Conservation (phyloP, 2,329 filamentous ascomycete genomes). For the Amylocarpus encephaloides region DNA sequence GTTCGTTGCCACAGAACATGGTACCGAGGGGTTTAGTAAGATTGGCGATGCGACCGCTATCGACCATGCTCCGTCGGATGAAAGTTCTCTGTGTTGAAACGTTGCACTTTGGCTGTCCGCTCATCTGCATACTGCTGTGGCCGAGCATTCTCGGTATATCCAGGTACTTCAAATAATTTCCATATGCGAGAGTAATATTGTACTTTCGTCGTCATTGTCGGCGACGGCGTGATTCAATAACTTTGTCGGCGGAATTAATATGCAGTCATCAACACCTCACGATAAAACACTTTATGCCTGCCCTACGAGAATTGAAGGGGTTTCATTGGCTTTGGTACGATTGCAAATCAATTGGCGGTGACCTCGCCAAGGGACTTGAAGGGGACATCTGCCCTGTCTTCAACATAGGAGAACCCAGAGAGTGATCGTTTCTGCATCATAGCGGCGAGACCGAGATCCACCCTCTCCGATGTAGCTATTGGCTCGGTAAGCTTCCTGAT, state of each 20-base stretch:
- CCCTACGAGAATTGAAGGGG: conserved; percentile 4
- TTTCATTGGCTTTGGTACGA: conserved; percentile 9
- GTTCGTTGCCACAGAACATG: no score
- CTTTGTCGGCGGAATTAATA: conserved; percentile 5
- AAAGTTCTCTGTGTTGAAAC: conserved; percentile 12
- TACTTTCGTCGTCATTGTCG: conserved; percentile 2
- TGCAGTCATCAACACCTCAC: conserved; percentile 12
- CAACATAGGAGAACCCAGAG: not conserved
- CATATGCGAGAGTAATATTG: not conserved
- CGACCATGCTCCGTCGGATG: conserved; percentile 8
- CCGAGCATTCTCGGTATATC: not conserved
- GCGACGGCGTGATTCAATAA: conserved; percentile 7
- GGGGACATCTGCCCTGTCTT: not conserved
- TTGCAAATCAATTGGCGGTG: conserved; percentile 12
- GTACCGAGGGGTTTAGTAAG: not conserved
- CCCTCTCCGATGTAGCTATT: not conserved
- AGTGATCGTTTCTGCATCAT: conserved; percentile 7
- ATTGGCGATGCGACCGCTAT: not conserved
- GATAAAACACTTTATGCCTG: conserved; percentile 5
- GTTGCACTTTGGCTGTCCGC: conserved; percentile 4
- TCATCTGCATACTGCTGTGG: conserved; percentile 11
- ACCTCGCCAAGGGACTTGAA: conserved; percentile 4
- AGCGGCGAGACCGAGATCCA: conserved; percentile 12
- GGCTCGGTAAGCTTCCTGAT: conserved; percentile 4
- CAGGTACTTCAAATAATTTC: not conserved